phyloP scores from a whole-genome alignment of 2,329 filamentous ascomycete genomes.

The Sporothrix phasma region DNA sequence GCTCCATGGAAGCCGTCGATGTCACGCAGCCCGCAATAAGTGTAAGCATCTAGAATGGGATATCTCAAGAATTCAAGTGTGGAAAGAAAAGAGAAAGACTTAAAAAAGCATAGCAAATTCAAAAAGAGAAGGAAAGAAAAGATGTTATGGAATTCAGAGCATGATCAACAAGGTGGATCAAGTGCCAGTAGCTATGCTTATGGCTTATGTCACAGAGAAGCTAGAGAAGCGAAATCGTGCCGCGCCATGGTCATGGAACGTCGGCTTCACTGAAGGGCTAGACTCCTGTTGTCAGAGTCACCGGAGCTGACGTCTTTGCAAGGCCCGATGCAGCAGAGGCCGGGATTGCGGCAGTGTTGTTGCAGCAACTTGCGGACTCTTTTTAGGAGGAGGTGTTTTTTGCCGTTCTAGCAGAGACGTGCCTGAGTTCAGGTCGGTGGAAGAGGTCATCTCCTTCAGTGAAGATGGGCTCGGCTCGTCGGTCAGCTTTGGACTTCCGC shows the following conservation, averaged over 20 bases:
- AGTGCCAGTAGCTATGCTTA: not conserved
- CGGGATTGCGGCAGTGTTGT: not conserved
- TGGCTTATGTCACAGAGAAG: not conserved
- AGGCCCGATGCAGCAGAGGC: constrained; percentile 5
- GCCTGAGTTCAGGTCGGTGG: not conserved
- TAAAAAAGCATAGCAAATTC: not conserved
- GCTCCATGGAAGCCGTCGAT: not conserved
- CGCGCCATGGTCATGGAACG: not conserved
- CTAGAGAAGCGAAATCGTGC: not conserved
- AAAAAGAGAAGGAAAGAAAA: not conserved
- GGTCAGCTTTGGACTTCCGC: not conserved
- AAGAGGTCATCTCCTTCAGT: not conserved
- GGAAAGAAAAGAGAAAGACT: not conserved
- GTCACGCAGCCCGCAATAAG: not conserved
- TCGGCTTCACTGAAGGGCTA: not conserved
- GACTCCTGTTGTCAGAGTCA: not conserved
- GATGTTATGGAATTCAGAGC: too few species aligned
- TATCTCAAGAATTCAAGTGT: not conserved
- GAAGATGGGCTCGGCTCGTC: not conserved
- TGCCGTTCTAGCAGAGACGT: not conserved
- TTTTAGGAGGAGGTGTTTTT: not conserved
- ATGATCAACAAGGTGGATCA: too few species aligned
- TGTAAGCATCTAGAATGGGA: not conserved
- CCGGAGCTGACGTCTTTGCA: not conserved
- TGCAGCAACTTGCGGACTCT: not conserved